Conservation (phyloP, 768 basidiomycete genomes). For the Dioszegia crocea region DNA sequence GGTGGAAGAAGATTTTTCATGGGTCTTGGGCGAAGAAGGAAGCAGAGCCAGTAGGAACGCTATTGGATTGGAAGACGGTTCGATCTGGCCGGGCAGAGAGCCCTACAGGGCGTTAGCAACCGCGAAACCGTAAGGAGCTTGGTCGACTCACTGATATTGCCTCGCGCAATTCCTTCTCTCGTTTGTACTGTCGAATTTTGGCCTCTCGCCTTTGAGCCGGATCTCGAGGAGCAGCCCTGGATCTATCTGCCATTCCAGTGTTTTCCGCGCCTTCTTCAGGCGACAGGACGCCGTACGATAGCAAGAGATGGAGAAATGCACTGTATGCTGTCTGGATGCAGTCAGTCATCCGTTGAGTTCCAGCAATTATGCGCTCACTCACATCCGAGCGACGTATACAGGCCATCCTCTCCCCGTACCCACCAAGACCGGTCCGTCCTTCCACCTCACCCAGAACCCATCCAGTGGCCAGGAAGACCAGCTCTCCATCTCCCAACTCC, state of each 20-base stretch:
- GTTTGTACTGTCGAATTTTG: constrained; percentile 86
- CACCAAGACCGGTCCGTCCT: constrained; percentile 34
- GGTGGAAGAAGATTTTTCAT: constrained; percentile 11
- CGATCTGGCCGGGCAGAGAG: constrained; percentile 11
- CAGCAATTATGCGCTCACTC: constrained; percentile 5
- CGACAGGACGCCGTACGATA: constrained; percentile 37
- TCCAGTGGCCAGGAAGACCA: constrained; percentile 47
- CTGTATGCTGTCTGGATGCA: constrained; percentile 30
- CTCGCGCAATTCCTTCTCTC: constrained; percentile 72
- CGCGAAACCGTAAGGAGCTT: too few species aligned
- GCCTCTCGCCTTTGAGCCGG: constrained; percentile 69
- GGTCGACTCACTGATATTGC: constrained; percentile 61
- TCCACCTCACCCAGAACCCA: constrained; percentile 46
- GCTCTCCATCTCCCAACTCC: constrained; percentile 44
- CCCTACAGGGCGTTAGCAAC: too few species aligned
- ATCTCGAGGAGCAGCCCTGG: constrained; percentile 52
- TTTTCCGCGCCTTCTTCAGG: constrained; percentile 35
- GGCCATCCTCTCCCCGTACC: constrained; percentile 30
- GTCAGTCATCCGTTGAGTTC: neutral
- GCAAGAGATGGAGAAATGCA: constrained; percentile 36
- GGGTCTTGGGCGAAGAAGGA: constrained; percentile 2
- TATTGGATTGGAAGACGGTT: constrained; percentile 27
- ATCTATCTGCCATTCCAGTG: constrained; percentile 8
- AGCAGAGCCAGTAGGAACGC: constrained; percentile 34
- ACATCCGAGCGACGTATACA: constrained; percentile 41